phyloP scores from a whole-genome alignment of 768 basidiomycete genomes.

The Auricularia sp. region DNA sequence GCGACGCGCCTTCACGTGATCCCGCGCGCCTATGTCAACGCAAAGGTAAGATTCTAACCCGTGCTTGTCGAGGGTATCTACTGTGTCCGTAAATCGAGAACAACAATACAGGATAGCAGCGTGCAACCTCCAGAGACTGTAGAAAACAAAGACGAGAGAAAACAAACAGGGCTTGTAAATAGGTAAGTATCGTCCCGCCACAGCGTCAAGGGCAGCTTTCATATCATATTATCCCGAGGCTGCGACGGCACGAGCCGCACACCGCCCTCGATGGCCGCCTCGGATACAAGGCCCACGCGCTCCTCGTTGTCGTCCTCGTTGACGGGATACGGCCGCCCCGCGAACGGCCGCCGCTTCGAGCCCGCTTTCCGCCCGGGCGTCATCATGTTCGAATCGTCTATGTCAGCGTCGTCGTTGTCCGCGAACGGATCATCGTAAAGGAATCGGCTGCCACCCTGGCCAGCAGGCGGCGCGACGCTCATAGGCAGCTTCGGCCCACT shows the following conservation, averaged over 20 bases:
- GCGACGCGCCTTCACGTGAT: too few relatives aligned
- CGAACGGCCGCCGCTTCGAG: constrained; percentile 1
- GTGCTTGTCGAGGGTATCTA: too few relatives aligned
- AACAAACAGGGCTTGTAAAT: background rate
- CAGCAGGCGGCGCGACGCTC: background rate
- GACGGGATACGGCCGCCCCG: background rate
- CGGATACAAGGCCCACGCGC: constrained; percentile 3
- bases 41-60: too few relatives aligned
- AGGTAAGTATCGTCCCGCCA: background rate
- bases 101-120: too few relatives aligned
- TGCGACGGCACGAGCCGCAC: background rate
- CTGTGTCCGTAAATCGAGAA: too few relatives aligned
- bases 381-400: background rate
- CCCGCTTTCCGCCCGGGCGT: background rate
- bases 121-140: too few relatives aligned
- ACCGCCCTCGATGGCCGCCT: background rate
- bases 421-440: background rate
- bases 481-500: background rate
- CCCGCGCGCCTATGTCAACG: too few relatives aligned
- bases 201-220: background rate
- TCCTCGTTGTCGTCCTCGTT: constrained; percentile 4
- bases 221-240: background rate
- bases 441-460: background rate
- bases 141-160: background rate
- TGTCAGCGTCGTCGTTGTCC: background rate